These are phyloP conservation scores for Meyerozyma athensensis DNA, from an alignment of 1,139 yeast genomes.

Conservation along the genomic window DNA sequence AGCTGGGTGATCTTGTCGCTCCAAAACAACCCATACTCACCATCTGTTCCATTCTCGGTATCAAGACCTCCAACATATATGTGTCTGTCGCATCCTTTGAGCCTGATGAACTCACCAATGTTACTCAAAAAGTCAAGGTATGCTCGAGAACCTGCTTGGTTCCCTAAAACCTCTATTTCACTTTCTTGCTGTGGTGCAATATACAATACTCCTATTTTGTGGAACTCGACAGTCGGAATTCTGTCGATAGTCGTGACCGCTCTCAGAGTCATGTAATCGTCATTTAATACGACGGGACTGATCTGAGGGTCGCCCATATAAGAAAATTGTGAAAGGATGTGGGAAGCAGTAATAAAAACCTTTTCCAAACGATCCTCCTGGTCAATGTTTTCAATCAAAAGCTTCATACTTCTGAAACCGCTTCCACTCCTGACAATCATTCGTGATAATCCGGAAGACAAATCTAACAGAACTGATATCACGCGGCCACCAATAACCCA, in stretches of 20 bases:
- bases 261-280: slow-evolving; percentile 49
- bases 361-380: slow-evolving; percentile 1
- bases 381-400: slow-evolving; percentile 32
- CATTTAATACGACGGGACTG: slow-evolving; percentile 33
- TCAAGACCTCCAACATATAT: slow-evolving; percentile 81
- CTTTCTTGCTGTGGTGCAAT: slow-evolving; percentile 61
- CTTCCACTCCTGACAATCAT: slow-evolving; percentile 63
- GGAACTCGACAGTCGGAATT: slow-evolving; percentile 74
- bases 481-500: slow-evolving; percentile 67
- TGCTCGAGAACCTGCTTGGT: slow-evolving; percentile 58
- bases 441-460: slow-evolving; percentile 48
- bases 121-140: slow-evolving; percentile 56
- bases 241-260: slow-evolving; percentile 67
- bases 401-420: slow-evolving; percentile 48
- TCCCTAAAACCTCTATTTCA: slow-evolving; percentile 63
- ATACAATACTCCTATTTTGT: slow-evolving; percentile 74
- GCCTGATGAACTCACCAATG: slow-evolving; percentile 55
- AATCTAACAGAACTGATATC: slow-evolving; percentile 52
- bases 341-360: slow-evolving; percentile 20
- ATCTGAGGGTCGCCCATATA: slow-evolving; percentile 19
- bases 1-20: slow-evolving; percentile 66
- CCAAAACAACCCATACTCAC: slow-evolving; percentile 74
- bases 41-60: slow-evolving; percentile 63
- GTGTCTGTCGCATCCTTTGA: slow-evolving; percentile 46
- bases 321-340: slow-evolving; percentile 30